Evolutionary conservation across 2,329 filamentous ascomycete species (phyloP), one percentile per base, ranked within the genome.

Genomic region (Colletotrichum kahawae): DNA sequence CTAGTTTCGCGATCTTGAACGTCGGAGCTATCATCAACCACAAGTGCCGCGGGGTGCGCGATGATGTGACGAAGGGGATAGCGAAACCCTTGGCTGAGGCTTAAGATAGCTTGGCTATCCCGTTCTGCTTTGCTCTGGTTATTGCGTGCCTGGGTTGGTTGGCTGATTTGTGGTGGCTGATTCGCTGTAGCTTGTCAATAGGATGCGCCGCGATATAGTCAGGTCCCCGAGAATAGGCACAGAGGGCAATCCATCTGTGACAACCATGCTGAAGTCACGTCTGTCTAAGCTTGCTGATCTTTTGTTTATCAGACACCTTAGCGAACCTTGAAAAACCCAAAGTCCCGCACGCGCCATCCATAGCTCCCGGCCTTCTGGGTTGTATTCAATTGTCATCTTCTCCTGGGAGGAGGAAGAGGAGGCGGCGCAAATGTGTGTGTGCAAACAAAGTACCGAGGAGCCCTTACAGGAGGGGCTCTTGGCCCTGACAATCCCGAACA

Each of bases 241-340:
- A 63, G 34, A 64, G 68, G 59, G 56, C 69, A 72, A 67, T 72
- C 43, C 69, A 67, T 48, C 57, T 24, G 62, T 54, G 62, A 74
- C 71, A 67, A 38, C 13, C 33, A n/a, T 18, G 27, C 24, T 64
- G 27, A 71, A 31, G 31, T 48, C 33, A 48, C 48, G n/a, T 29
- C 62, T 65, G 33, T 7, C 43, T 16, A 38, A 21, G 29, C 27
- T 31, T 27, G 38, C 13, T 36, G 36, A 51, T 48, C 21, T 60
- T 51, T 60, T 48, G 67, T 74, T 67, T 63, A 56, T 74, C 38
- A 66, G 62, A 71, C 27, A 74, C 62, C 57, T 16, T 65, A 29
- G 67, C 67, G 67, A 71, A 56, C 34, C 27, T 59, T 27, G 24
- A 36, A 54, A 33, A 51, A 13, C 43, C 59, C 59, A 70, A 54